These are phyloP conservation scores for Ophiosphaerella korrae DNA, from an alignment of 2,329 filamentous ascomycete species.

Conservation along the genomic window DNA sequence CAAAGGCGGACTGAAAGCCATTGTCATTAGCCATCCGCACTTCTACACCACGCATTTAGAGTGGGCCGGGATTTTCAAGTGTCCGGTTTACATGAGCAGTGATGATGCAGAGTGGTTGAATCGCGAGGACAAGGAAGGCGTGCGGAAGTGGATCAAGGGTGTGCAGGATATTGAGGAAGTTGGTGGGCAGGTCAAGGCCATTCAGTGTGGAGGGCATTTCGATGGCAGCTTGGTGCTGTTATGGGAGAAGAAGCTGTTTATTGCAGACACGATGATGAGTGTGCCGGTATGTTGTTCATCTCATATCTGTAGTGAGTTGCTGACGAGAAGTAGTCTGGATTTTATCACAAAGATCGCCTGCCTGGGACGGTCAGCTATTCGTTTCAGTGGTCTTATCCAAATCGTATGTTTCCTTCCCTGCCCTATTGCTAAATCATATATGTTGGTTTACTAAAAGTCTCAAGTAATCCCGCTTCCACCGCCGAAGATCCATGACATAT, in stretches of 20 bases:
- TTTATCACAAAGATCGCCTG: constrained; percentile 47
- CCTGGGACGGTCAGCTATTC: constrained; percentile 60
- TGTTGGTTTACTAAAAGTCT: not conserved
- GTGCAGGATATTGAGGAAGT: constrained; percentile 52
- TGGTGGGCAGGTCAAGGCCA: constrained; percentile 53
- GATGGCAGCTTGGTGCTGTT: constrained; percentile 73
- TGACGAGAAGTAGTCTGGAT: constrained; percentile 28
- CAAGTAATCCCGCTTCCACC: constrained; percentile 68
- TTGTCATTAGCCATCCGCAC: constrained; percentile 79
- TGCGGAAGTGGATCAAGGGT: constrained; percentile 53
- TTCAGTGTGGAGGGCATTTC: constrained; percentile 81
- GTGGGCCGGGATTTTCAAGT: constrained; percentile 72
- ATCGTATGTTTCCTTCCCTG: constrained; percentile 11
- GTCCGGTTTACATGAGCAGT: constrained; percentile 69
- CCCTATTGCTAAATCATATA: too few species aligned
- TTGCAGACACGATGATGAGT: constrained; percentile 78
- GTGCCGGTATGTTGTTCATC: constrained; percentile 58
- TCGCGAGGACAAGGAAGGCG: constrained; percentile 50
- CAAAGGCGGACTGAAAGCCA: constrained; percentile 70
- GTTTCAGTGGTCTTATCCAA: constrained; percentile 72
- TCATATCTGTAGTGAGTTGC: constrained; percentile 1
- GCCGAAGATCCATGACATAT: constrained; percentile 69
- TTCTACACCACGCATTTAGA: constrained; percentile 78
- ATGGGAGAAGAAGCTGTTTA: constrained; percentile 63
- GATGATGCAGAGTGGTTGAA: constrained; percentile 72